phyloP scores from a whole-genome alignment of 495 filamentous ascomycete genomes.

The Rhizodiscina lignyota region DNA sequence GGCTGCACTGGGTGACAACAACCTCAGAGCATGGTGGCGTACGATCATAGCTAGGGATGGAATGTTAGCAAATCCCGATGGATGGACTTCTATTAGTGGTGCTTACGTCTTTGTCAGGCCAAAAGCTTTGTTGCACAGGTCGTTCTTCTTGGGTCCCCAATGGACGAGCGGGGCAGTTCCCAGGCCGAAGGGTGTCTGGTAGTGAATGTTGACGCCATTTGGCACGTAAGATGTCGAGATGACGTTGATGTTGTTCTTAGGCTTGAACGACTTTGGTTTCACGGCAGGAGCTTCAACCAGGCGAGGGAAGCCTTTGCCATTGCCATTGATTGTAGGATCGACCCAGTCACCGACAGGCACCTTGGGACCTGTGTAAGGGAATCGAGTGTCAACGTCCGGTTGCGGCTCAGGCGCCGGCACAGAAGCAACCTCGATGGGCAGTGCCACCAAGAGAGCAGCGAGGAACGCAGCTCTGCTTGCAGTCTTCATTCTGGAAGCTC shows the following conservation, averaged over 20 bases:
- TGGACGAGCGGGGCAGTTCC: slow-evolving; percentile 23
- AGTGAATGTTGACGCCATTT: slow-evolving; percentile 33
- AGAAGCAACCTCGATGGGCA: neutral
- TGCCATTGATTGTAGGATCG: slow-evolving; percentile 31
- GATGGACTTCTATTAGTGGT: too few relatives aligned
- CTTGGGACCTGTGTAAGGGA: slow-evolving; percentile 29
- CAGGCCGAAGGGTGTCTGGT: slow-evolving; percentile 36
- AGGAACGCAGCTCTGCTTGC: neutral
- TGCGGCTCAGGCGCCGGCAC: too few relatives aligned
- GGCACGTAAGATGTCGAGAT: slow-evolving; percentile 33
- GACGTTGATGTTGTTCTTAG: slow-evolving; percentile 37
- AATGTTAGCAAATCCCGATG: too few relatives aligned
- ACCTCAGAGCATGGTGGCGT: slow-evolving; percentile 32
- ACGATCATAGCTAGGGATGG: slow-evolving; percentile 26
- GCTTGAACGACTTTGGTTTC: slow-evolving; percentile 22
- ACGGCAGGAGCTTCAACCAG: slow-evolving; percentile 39
- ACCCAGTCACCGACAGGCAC: slow-evolving; percentile 35
- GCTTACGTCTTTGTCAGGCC: too few relatives aligned
- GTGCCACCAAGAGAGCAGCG: neutral
- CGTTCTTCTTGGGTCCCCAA: slow-evolving; percentile 21
- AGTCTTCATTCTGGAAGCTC: too few relatives aligned
- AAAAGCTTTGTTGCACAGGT: too few relatives aligned
- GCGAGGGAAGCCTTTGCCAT: slow-evolving; percentile 34
- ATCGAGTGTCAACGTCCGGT: slow-evolving; percentile 11
- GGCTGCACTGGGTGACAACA: slow-evolving; percentile 31